Evolutionary conservation across 768 basidiomycete genomes (phyloP), one percentile per base, ranked within the genome.

Genomic region (Tylopilus intermedius): DNA sequence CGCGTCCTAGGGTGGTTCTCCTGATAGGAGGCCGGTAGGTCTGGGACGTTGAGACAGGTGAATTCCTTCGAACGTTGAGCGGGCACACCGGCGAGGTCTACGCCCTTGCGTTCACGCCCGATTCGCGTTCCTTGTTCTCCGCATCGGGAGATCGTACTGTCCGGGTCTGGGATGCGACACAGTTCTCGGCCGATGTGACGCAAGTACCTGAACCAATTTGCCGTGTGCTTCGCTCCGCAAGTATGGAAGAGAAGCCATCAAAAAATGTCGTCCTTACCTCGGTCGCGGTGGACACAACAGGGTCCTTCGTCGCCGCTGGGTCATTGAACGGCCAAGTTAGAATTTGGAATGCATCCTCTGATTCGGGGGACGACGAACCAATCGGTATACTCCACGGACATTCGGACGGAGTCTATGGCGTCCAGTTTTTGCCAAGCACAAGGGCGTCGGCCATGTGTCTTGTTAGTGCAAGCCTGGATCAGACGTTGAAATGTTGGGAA

Each of bases 281-380:
- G 2, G 57, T 69, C 22, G 30, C 68, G 1, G 61, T 70, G 24
- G 62, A 71, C 47, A 30, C 45, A 2, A 51, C 60, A 51, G 76
- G 78, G 4, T 69, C 67, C 44, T 71, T 76, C 50, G 72, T 80
- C 18, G 80, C 79, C 35, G 75, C 79, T 33, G 80, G 79, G 8
- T 72, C 71, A 30, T 71, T 82, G n/a, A 79, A 81, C 59, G 75
- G 76, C 22, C 67, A 74, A 50, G 69, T 81, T 29, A 72, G 80
- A 47, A 69, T 82, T 11, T 82, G 80, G 80, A 72, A 79, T 53
- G 66, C 76, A 49, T 60, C 66, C 41, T 73, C 72, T 4, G 77
- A 73, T 11, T 55, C 54, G n/a, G 64, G 69, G 26, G 49, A 18
- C 15, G 50, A 53, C 5, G 49, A 45, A 5, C 67, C 67, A 9